phyloP scores from a whole-genome alignment of 768 basidiomycete species.

The Hemileccinum impolitum region DNA sequence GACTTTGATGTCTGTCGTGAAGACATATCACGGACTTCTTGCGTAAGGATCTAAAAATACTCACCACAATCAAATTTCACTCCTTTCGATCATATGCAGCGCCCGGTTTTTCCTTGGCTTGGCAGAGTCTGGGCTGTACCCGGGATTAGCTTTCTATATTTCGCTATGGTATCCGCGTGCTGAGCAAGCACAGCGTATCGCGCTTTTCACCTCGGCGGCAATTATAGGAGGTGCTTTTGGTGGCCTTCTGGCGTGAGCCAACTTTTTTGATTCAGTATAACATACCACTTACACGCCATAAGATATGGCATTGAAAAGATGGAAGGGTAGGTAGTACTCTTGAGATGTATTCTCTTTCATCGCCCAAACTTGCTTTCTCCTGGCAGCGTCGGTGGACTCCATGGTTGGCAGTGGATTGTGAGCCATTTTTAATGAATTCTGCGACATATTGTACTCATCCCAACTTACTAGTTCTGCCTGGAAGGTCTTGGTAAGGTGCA shows the following conservation, averaged over 20 bases:
- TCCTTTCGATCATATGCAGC: slow-evolving; percentile 14
- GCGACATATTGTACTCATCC: slow-evolving; percentile 2
- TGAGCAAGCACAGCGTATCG: slow-evolving; percentile 53
- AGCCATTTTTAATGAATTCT: slow-evolving; percentile 1
- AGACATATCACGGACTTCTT: slow-evolving; percentile 25
- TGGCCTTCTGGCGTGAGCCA: slow-evolving; percentile 44
- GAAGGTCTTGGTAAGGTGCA: slow-evolving; percentile 22
- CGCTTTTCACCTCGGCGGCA: slow-evolving; percentile 57
- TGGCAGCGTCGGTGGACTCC: slow-evolving; percentile 29
- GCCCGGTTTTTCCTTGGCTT: slow-evolving; percentile 43
- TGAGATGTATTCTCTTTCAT: not conserved
- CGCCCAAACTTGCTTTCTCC: not conserved
- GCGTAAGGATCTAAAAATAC: slow-evolving; percentile 21
- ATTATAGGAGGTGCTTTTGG: slow-evolving; percentile 49
- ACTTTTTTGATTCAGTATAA: not conserved
- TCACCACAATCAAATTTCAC: too few species aligned
- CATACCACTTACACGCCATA: not conserved
- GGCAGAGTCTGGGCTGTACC: slow-evolving; percentile 43
- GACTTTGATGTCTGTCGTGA: slow-evolving; percentile 38
- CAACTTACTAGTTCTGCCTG: slow-evolving; percentile 26
- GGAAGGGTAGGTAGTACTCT: slow-evolving; percentile 32
- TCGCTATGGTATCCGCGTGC: slow-evolving; percentile 57
- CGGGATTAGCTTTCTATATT: slow-evolving; percentile 40
- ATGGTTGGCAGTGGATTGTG: slow-evolving; percentile 40
- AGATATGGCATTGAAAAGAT: slow-evolving; percentile 35